A percentile compares a stretch with the other conserved stretches of the same genome.
Conservation (phyloP, 2,329 filamentous ascomycete genomes). For the Fusarium sp. region DNA sequence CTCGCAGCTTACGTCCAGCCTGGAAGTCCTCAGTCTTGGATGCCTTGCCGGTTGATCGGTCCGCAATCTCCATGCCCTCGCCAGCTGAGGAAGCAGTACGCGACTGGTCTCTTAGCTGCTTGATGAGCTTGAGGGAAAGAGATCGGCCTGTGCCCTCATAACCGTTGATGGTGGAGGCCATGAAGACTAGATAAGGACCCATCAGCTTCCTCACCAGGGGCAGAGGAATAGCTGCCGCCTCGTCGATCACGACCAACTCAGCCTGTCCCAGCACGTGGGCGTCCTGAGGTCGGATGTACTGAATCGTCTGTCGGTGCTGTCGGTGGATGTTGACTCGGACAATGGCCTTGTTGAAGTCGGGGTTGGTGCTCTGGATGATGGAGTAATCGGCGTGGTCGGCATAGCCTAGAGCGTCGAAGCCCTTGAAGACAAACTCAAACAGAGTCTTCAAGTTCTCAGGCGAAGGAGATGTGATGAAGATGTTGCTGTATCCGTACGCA, state of each 20-base stretch:
- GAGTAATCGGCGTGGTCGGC: conserved; percentile 97
- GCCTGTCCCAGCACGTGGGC: conserved; percentile 94
- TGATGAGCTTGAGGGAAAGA: conserved; percentile 94
- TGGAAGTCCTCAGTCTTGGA: conserved; percentile 71
- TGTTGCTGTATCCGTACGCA: conserved; percentile 97
- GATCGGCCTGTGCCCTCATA: conserved; percentile 98
- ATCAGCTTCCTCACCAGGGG: conserved; percentile 93
- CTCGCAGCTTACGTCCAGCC: conserved; percentile 82
- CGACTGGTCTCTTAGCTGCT: conserved; percentile 94
- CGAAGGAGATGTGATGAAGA: conserved; percentile 97
- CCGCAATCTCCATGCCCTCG: conserved; percentile 74
- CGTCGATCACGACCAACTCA: conserved; percentile 94
- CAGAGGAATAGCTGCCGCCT: conserved; percentile 94
- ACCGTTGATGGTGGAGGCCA: conserved; percentile 99
- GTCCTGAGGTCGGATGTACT: conserved; percentile 98
- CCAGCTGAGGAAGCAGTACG: conserved; percentile 68
- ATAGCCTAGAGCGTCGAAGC: conserved; percentile 93
- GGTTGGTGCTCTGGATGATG: conserved; percentile 97
- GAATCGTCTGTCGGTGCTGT: conserved; percentile 95
- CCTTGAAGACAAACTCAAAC: conserved; percentile 98
- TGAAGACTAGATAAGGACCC: conserved; percentile 97
- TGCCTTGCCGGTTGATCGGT: conserved; percentile 80
- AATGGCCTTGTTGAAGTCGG: conserved; percentile 98
- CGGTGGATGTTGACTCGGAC: conserved; percentile 96
- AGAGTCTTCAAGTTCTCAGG: conserved; percentile 98